Evolutionary conservation across 495 filamentous ascomycete genomes (phyloP).

Genomic region (Penicillium coffeae): DNA sequence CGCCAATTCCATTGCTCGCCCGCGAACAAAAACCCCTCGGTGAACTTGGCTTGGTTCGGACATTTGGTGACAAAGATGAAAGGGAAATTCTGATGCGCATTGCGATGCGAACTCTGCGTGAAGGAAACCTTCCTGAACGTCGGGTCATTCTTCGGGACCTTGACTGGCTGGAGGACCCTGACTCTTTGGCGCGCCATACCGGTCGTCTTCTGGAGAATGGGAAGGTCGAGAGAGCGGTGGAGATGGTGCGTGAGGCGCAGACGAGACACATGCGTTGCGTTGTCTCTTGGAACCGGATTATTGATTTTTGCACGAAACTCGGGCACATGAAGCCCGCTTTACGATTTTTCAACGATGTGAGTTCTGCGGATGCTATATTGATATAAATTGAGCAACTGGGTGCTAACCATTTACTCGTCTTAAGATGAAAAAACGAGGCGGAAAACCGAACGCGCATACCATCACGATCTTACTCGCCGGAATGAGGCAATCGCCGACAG

Average conservation of each 20-base stretch:
- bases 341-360: conserved; percentile 80
- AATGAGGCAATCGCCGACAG: conserved; percentile 51
- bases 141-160: conserved; percentile 43
- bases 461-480: conserved; percentile 82
- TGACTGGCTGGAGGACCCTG: conserved; percentile 61
- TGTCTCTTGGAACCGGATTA: conserved; percentile 84
- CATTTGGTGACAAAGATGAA: not conserved
- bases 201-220: conserved; percentile 48
- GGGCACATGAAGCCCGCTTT: conserved; percentile 57
- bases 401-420: conserved; percentile 1
- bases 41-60: not conserved
- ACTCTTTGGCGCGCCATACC: conserved; percentile 61
- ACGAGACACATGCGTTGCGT: conserved; percentile 48
- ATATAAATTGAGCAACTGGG: not conserved
- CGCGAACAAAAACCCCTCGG: not conserved
- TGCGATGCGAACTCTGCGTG: conserved; percentile 1
- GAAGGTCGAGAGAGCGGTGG: conserved; percentile 58
- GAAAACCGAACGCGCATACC: conserved; percentile 68
- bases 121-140: not conserved
- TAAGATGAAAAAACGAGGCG: conserved; percentile 91
- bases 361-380: conserved; percentile 8
- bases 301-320: conserved; percentile 64
- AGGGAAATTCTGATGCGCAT: conserved; percentile 18
- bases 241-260: conserved; percentile 59
- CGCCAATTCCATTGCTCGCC: not conserved